Conservation (phyloP, 169 alveolate species). For the Amoebophrya sp. region DNA sequence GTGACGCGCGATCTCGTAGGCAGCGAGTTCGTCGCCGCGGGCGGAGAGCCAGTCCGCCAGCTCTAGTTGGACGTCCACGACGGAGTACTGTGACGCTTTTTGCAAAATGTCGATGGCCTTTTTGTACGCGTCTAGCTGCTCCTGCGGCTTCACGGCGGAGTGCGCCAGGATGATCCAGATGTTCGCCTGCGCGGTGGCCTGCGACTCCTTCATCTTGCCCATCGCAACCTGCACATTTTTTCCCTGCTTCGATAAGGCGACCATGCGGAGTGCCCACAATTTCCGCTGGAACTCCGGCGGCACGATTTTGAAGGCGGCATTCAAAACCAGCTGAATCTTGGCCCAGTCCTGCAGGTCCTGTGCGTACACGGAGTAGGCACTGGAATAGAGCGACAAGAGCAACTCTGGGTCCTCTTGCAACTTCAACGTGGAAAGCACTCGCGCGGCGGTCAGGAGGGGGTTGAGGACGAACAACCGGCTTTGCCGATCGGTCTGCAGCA, state of each 20-base stretch:
- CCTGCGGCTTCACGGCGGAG: constrained; percentile 33
- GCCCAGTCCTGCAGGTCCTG: constrained; percentile 41
- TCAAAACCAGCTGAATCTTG: constrained; percentile 41
- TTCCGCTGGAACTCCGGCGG: constrained; percentile 34
- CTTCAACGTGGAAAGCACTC: constrained; percentile 32
- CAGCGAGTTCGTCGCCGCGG: constrained; percentile 42
- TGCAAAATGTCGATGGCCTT: constrained; percentile 40
- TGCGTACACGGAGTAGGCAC: constrained; percentile 30
- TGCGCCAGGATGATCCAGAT: constrained; percentile 42
- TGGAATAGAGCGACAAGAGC: constrained; percentile 35
- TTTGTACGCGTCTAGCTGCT: constrained; percentile 41
- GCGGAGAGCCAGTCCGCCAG: constrained; percentile 41
- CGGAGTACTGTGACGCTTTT: constrained; percentile 38
- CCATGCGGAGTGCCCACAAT: constrained; percentile 42
- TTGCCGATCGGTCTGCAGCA: neutral
- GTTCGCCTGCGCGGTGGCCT: constrained; percentile 45
- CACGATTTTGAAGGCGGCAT: constrained; percentile 32
- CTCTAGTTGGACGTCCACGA: constrained; percentile 38
- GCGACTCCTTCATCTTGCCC: constrained; percentile 49
- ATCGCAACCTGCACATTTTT: constrained; percentile 42
- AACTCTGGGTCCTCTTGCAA: constrained; percentile 39
- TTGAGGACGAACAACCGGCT: neutral
- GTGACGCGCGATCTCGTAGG: neutral
- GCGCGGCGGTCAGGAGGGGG: constrained; percentile 37
- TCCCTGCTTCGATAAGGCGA: constrained; percentile 41